These are phyloP conservation scores for Entomortierella beljakovae DNA, from an alignment of 192 early-diverging fungal species.

Conservation along the genomic window DNA sequence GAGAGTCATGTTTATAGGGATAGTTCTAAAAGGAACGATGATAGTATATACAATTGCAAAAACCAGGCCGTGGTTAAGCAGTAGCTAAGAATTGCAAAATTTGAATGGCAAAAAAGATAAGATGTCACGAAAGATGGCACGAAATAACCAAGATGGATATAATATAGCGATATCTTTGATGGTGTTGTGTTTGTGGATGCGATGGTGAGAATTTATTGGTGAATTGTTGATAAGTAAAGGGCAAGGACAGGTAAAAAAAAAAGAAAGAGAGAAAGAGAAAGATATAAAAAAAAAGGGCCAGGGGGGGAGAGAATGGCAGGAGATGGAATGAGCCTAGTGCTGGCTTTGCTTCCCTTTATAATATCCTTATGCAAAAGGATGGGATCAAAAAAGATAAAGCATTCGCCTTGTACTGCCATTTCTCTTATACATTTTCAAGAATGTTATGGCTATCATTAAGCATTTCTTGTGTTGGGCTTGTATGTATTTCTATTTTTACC, in stretches of 20 bases:
- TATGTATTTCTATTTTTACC: too few species aligned
- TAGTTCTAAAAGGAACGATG: background rate
- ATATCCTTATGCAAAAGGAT: too few species aligned
- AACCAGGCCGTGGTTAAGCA: background rate
- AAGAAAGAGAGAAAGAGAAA: background rate
- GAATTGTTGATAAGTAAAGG: background rate
- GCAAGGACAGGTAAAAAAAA: background rate
- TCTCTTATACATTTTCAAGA: too few species aligned
- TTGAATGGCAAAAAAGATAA: background rate
- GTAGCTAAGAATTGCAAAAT: background rate
- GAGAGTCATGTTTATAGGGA: conserved; percentile 1
- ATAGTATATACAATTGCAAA: background rate
- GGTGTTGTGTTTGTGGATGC: background rate
- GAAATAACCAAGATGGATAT: background rate
- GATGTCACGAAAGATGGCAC: background rate
- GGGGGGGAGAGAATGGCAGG: conserved; percentile 18
- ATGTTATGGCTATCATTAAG: too few species aligned
- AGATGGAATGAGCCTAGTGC: background rate
- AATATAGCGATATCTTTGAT: background rate
- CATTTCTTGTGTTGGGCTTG: too few species aligned
- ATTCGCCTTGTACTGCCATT: too few species aligned
- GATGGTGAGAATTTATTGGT: background rate
- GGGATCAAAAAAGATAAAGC: too few species aligned
- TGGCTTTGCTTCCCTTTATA: too few species aligned
- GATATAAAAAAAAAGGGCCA: conserved; percentile 23